Evolutionary conservation across 2,329 filamentous ascomycete genomes (phyloP).

Genomic region (Pestalotiopsis sp.): DNA sequence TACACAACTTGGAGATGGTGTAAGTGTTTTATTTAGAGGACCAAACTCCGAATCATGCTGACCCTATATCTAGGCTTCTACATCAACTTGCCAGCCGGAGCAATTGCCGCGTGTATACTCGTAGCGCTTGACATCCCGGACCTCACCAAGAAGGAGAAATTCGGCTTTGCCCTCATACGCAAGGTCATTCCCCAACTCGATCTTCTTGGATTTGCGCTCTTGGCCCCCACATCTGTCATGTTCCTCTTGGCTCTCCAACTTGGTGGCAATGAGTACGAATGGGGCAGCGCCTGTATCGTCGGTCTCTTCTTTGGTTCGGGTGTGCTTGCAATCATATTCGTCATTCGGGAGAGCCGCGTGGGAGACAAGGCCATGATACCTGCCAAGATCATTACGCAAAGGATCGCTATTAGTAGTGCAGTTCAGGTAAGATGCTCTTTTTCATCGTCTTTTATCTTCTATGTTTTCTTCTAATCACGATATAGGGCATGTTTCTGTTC

Average conservation of each 20-base stretch:
- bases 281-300: constrained; percentile 38
- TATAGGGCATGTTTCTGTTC: constrained; percentile 7
- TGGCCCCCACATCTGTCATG: constrained; percentile 42
- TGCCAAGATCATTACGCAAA: constrained; percentile 42
- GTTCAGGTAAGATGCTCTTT: constrained; percentile 33
- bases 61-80: constrained; percentile 37
- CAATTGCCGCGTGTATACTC: constrained; percentile 31
- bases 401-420: constrained; percentile 43
- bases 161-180: constrained; percentile 16
- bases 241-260: constrained; percentile 49
- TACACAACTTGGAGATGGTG: constrained; percentile 48
- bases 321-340: constrained; percentile 35
- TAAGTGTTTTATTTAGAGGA: constrained; percentile 21
- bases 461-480: neutral
- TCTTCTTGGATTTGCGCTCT: constrained; percentile 40
- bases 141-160: constrained; percentile 26
- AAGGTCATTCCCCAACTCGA: constrained; percentile 36
- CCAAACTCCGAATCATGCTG: no score
- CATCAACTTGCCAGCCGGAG: constrained; percentile 47
- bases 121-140: constrained; percentile 38
- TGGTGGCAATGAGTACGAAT: constrained; percentile 36
- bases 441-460: neutral
- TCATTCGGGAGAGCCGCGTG: constrained; percentile 42
- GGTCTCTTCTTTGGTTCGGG: constrained; percentile 40
- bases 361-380: constrained; percentile 54